Conservation (phyloP, 2,329 filamentous ascomycete genomes). For the Chaetomiaceae sp. region DNA sequence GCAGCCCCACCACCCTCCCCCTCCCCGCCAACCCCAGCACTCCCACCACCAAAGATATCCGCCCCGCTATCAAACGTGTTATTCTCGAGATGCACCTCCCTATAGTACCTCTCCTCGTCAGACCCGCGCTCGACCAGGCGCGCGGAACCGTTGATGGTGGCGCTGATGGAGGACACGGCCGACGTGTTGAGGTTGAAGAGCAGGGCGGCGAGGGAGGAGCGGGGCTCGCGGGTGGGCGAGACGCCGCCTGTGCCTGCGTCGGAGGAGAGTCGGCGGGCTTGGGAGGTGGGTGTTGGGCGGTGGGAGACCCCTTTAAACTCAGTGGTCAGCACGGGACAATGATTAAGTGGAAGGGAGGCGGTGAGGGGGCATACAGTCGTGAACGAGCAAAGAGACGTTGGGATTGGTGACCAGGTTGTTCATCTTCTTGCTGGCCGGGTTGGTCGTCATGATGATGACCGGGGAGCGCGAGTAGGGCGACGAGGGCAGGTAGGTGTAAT, state of each 20-base stretch:
- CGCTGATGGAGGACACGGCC: constrained; percentile 80
- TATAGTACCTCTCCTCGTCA: constrained; percentile 81
- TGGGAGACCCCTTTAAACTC: constrained; percentile 69
- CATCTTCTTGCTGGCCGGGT: constrained; percentile 72
- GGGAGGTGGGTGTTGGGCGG: constrained; percentile 74
- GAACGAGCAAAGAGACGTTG: constrained; percentile 87
- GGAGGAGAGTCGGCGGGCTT: constrained; percentile 51
- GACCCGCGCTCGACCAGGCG: constrained; percentile 66
- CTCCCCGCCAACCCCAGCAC: constrained; percentile 47
- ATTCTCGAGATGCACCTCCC: constrained; percentile 79
- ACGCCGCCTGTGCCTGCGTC: constrained; percentile 55
- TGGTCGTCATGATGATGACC: constrained; percentile 94
- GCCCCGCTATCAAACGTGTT: constrained; percentile 73
- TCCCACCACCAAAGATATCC: constrained; percentile 33
- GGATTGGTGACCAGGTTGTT: constrained; percentile 80
- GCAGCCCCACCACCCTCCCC: too few species aligned
- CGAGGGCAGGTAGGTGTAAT: constrained; percentile 91
- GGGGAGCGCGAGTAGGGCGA: constrained; percentile 63
- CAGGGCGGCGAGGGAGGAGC: constrained; percentile 72
- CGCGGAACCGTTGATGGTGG: constrained; percentile 89
- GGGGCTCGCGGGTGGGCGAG: constrained; percentile 50
- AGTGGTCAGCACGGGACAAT: not conserved
- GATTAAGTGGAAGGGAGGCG: not conserved
- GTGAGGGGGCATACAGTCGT: constrained; percentile 62
- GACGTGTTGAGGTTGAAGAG: constrained; percentile 89